A percentile compares a stretch with the other conserved stretches of the same genome.
Evolutionary conservation across 169 alveolate genomes (phyloP).

Genomic region (Cryptosporidium bovis): DNA sequence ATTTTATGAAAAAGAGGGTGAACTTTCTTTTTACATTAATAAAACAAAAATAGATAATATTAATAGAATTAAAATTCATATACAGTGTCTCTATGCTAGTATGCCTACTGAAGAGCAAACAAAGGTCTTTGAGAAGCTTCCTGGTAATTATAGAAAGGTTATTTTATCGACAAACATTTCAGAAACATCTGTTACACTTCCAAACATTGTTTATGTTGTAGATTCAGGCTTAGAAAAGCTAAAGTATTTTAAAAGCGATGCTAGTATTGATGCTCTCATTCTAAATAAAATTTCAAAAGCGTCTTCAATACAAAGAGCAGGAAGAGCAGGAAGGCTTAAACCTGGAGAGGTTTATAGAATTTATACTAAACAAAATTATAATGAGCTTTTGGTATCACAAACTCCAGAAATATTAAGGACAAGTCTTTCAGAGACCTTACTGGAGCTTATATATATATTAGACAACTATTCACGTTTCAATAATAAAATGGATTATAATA

Average conservation of each 20-base stretch:
- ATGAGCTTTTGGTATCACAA: conserved; percentile 76
- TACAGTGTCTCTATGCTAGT: conserved; percentile 82
- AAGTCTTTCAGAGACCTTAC: conserved; percentile 88
- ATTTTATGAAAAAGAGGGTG: conserved; percentile 37
- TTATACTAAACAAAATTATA: conserved; percentile 88
- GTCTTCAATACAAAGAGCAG: conserved; percentile 94
- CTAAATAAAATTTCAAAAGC: conserved; percentile 89
- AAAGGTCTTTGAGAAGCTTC: conserved; percentile 85
- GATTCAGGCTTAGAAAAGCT: conserved; percentile 93
- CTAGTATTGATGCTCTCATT: conserved; percentile 87
- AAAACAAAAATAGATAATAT: conserved; percentile 67
- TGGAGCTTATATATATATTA: conserved; percentile 90
- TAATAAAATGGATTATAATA: neutral
- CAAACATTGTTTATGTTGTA: conserved; percentile 91
- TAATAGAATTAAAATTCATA: conserved; percentile 68
- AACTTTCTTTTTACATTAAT: conserved; percentile 76
- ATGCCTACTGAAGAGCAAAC: conserved; percentile 86
- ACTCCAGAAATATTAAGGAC: conserved; percentile 92
- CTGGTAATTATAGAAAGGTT: conserved; percentile 77
- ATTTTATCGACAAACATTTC: conserved; percentile 95
- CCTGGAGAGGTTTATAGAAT: conserved; percentile 94
- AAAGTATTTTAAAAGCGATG: conserved; percentile 84
- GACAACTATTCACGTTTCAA: conserved; percentile 61
- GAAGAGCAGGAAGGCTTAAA: conserved; percentile 94
- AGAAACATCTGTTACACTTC: conserved; percentile 97